phyloP scores from a whole-genome alignment of 106 monocot genomes.

The Alisma plantagoaquatica region DNA sequence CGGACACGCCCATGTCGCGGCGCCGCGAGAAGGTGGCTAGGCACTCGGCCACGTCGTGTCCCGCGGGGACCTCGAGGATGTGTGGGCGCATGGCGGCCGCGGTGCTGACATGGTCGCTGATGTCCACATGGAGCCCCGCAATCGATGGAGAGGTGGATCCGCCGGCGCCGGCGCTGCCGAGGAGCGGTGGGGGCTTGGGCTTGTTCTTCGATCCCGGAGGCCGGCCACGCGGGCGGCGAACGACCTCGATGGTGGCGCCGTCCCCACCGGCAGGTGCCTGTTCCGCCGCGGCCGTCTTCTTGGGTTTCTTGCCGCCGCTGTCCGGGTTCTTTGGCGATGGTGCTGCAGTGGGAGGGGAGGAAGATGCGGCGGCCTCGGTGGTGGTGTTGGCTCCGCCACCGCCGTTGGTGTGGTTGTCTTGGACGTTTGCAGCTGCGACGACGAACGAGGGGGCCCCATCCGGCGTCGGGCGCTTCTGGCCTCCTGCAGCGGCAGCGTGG shows the following conservation, averaged over 20 bases:
- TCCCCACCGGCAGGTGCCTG: constrained; percentile 8
- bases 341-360: too few relatives aligned
- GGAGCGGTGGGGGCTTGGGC: constrained; percentile 49
- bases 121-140: too few relatives aligned
- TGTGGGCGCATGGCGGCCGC: constrained; percentile 37
- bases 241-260: constrained; percentile 28
- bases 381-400: too few relatives aligned
- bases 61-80: constrained; percentile 54
- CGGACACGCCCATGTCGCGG: constrained; percentile 35
- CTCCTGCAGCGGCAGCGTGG: too few relatives aligned
- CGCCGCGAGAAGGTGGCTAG: constrained; percentile 42
- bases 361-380: too few relatives aligned
- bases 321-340: too few relatives aligned
- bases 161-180: constrained; percentile 15
- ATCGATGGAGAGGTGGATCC: too few relatives aligned
- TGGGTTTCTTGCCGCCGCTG: neutral
- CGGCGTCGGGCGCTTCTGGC: too few relatives aligned
- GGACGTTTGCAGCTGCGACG: too few relatives aligned
- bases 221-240: constrained; percentile 34
- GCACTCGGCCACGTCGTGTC: constrained; percentile 36
- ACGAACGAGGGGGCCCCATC: too few relatives aligned
- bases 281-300: neutral
- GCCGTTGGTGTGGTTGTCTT: too few relatives aligned
- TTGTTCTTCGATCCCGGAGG: constrained; percentile 75
- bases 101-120: too few relatives aligned